Conservation (phyloP, 139 green algal species). For the Trebouxia sp. region DNA sequence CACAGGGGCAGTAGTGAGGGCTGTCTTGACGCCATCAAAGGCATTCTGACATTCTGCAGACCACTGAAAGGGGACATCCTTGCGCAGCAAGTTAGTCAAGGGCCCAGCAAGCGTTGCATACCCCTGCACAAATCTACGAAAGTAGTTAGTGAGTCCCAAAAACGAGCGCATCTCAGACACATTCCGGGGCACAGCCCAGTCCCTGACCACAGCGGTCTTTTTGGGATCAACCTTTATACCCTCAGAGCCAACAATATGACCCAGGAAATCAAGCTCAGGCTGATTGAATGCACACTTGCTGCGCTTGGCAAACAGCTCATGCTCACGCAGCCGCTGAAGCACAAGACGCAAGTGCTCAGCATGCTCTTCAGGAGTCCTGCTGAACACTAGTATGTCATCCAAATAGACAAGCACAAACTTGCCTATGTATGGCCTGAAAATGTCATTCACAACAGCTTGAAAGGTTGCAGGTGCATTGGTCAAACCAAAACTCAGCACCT, state of each 20-base stretch:
- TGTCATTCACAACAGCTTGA: slow-evolving; percentile 55
- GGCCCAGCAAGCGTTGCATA: slow-evolving; percentile 38
- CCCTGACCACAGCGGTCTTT: slow-evolving; percentile 46
- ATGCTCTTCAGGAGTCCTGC: slow-evolving; percentile 50
- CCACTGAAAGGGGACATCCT: slow-evolving; percentile 32
- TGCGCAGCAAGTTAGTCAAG: slow-evolving; percentile 39
- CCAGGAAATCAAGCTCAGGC: slow-evolving; percentile 40
- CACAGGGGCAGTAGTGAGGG: slow-evolving; percentile 33
- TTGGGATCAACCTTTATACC: slow-evolving; percentile 30
- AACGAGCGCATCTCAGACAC: slow-evolving; percentile 28
- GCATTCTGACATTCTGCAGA: slow-evolving; percentile 18
- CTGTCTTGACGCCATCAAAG: slow-evolving; percentile 33
- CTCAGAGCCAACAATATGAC: slow-evolving; percentile 34
- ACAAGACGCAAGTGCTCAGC: slow-evolving; percentile 47
- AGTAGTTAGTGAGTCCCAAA: slow-evolving; percentile 52
- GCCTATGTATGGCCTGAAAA: slow-evolving; percentile 42
- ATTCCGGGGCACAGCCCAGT: slow-evolving; percentile 34
- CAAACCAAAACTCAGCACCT: slow-evolving; percentile 55
- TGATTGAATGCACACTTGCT: slow-evolving; percentile 37
- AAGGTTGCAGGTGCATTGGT: slow-evolving; percentile 65
- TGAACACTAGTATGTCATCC: slow-evolving; percentile 70
- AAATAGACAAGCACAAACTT: slow-evolving; percentile 63
- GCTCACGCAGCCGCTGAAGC: slow-evolving; percentile 24
- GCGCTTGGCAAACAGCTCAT: slow-evolving; percentile 41
- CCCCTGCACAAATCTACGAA: slow-evolving; percentile 42